Base-by-base conservation (phyloP, 225 moss, liverwort and hornwort genomes). In the Physcomitrellopsis africana region DNA sequence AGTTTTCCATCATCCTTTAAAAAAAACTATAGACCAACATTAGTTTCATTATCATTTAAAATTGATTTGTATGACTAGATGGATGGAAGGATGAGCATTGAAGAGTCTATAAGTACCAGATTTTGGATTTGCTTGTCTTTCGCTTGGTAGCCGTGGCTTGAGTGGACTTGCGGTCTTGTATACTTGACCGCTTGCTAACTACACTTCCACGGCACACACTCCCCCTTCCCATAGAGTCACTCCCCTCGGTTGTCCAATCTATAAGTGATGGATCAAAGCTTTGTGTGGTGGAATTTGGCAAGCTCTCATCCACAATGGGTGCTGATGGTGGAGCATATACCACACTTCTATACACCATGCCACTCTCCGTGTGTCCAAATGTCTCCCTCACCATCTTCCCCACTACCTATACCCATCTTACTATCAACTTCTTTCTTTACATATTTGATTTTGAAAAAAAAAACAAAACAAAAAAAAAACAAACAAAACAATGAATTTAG, bases 341-440 rank as follows among this genome's bases (percentile, higher is more conserved):
- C 0, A 81, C 81, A 17, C 84, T 83, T 14, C 79, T 77, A 0
- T 80, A 86, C 18, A 71, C 77, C 86, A 86, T 81, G 10, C 74
- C 63, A 44, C 67, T 81, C 13, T 86, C 81, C 46, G 68, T 79
- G 44, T 71, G 68, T 7, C 70, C 83, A 77, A 81, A 81, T 0
- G 73, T 81, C 69, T 89, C 89, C 0, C 3, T 89, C 48, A 89
- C 81, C 80, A 81, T 69, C 46, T 79, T 80, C 48, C 63, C 82
- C 9, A 82, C 68, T 0, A 79, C 67, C 84, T 84, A 4, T 2
- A 37, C 32, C 4, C 32, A 24, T 24, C 32, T 37, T 37, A 4
- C 4, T 37, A 4, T 5, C 32, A 37, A 0, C 3, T 9, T 55
- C 8, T 13, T 55, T 8, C 11, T 13, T 55, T 55, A 0, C 48